phyloP scores from a whole-genome alignment of 2,329 filamentous ascomycete species.

The Pleurostoma richardsiae region DNA sequence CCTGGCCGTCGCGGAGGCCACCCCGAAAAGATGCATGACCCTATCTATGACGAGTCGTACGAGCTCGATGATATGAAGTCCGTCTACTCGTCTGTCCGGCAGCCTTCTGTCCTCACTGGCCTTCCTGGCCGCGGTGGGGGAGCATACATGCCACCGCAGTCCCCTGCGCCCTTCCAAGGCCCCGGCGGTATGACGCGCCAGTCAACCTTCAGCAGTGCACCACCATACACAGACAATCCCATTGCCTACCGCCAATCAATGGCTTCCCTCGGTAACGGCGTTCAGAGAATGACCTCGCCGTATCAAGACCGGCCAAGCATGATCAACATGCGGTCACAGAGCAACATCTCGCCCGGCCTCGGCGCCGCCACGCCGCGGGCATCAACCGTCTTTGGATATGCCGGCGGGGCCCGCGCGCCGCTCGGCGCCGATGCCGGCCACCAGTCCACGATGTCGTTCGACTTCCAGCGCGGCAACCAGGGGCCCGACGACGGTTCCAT shows the following conservation, averaged over 20 bases:
- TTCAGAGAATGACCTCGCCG: constrained; percentile 47
- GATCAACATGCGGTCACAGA: constrained; percentile 50
- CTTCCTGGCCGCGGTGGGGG: constrained; percentile 65
- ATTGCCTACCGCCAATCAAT: constrained; percentile 65
- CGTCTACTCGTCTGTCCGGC: constrained; percentile 87
- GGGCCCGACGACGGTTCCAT: constrained; percentile 79
- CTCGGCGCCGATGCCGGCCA: constrained; percentile 35
- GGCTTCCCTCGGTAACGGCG: constrained; percentile 56
- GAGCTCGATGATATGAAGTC: constrained; percentile 99
- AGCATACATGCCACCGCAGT: constrained; percentile 77
- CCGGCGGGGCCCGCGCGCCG: constrained; percentile 40
- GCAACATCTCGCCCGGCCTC: constrained; percentile 40
- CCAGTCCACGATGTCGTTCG: constrained; percentile 49
- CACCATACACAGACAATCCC: constrained; percentile 42
- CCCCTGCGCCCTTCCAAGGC: constrained; percentile 65
- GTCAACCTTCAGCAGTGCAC: constrained; percentile 32
- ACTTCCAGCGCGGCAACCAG: constrained; percentile 51
- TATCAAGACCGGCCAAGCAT: constrained; percentile 61
- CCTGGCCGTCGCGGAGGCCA: constrained; percentile 79
- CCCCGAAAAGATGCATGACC: constrained; percentile 58
- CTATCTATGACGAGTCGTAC: constrained; percentile 70
- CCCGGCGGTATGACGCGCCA: constrained; percentile 33
- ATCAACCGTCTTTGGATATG: constrained; percentile 42
- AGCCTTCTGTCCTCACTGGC: constrained; percentile 80
- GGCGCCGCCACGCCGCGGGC: constrained; percentile 28